Evolutionary conservation across 2,329 filamentous ascomycete genomes (phyloP), one percentile per base, ranked within the genome.

Genomic region (Cercospora canescens): DNA sequence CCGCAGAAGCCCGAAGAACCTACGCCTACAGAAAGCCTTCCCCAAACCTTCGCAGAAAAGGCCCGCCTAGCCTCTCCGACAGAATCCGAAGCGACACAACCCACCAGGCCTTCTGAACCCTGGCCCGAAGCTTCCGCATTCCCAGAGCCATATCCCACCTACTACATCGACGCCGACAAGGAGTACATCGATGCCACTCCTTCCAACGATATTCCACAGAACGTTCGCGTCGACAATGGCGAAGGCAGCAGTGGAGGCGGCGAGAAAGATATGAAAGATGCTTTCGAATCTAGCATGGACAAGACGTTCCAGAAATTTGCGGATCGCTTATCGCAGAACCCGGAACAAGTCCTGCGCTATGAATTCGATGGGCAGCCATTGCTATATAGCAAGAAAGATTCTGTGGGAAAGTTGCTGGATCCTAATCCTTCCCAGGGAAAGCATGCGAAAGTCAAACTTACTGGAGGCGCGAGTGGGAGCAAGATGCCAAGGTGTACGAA

Each of bases 131-230:
- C 83, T 41, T 83, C 87, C 1, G 80, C 84, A 0, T 89, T 91
- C 71, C 91, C 92, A 0, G 67, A 83, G 1, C 83, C 93, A 0
- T 98, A 94, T 79, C 90, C 92, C 0, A 81, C 86, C 32, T 91
- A 90, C 75, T 92, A 93, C 81, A 84, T 90, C 59, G 95, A 98
- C 72, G 94, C 94, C 60, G 94, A 97, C 75, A 96, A 92, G 80
- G 95, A 99, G 79, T 91, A 91, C 4, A 86, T 98, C 28, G 92
- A 92, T 68, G 77, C 79, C 18, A 75, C 88, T 71, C 79, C 73
- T 2, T 85, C 80, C 32, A 84, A 85, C 50, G 78, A 81, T 32
- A 81, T 81, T 62, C 79, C 80, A 62, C 65, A 63, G 18, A 79
- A 79, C 52, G 74, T 81, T 30, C 77, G 75, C 41, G 54, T 67